A percentile compares a stretch with the other conserved stretches of the same genome.
Conservation (phyloP, 2,329 filamentous ascomycete species). For the Tolypocladium tropicale region DNA sequence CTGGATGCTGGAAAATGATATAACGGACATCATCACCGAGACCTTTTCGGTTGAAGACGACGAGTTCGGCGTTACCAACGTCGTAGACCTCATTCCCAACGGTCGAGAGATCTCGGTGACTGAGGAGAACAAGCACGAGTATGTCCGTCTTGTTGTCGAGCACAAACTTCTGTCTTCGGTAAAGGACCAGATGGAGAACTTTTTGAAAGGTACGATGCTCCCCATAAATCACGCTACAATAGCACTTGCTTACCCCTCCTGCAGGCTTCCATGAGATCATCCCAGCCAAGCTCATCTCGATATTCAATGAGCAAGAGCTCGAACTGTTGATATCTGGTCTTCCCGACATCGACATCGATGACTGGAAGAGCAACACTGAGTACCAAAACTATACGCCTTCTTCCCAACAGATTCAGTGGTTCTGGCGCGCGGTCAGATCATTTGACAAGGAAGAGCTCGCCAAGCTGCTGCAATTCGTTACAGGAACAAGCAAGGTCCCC, state of each 20-base stretch:
- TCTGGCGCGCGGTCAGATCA: conserved; percentile 94
- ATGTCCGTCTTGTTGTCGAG: conserved; percentile 88
- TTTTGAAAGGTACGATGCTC: conserved; percentile 59
- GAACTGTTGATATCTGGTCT: conserved; percentile 94
- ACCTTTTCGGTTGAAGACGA: conserved; percentile 93
- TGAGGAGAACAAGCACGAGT: conserved; percentile 97
- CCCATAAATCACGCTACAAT: background rate
- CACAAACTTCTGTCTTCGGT: conserved; percentile 88
- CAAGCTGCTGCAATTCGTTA: conserved; percentile 95
- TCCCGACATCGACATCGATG: conserved; percentile 93
- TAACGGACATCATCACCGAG: conserved; percentile 94
- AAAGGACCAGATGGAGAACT: conserved; percentile 86
- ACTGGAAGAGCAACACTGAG: conserved; percentile 98
- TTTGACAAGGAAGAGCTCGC: conserved; percentile 99
- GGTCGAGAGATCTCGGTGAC: conserved; percentile 90
- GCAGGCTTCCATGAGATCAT: conserved; percentile 96
- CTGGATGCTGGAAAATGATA: conserved; percentile 98
- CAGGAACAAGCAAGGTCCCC: conserved; percentile 94
- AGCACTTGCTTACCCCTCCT: conserved; percentile 1
- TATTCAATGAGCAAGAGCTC: conserved; percentile 97
- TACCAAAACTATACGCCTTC: conserved; percentile 96
- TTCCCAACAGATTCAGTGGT: conserved; percentile 97
- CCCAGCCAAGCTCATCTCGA: conserved; percentile 83
- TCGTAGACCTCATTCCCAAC: conserved; percentile 77
- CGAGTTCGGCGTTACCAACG: conserved; percentile 80